Conservation (phyloP, 768 basidiomycete genomes). For the Collybia sordida region DNA sequence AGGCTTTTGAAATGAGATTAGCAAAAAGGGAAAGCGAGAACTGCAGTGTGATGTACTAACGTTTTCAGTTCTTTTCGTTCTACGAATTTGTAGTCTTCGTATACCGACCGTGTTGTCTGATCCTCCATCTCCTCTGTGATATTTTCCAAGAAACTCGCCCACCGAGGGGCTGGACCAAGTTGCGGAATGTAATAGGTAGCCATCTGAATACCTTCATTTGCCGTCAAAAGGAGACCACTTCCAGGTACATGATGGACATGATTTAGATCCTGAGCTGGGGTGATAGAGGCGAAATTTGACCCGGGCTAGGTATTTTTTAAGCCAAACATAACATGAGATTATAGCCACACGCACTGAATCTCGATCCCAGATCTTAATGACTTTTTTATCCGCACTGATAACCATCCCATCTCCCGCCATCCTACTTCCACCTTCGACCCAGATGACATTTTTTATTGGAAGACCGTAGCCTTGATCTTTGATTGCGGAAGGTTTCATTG, state of each 20-base stretch:
- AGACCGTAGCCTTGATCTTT: slow-evolving; percentile 98
- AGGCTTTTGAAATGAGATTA: slow-evolving; percentile 48
- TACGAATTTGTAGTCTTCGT: slow-evolving; percentile 98
- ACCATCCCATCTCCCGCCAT: slow-evolving; percentile 90
- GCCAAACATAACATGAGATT: too few relatives aligned
- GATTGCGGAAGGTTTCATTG: slow-evolving; percentile 74
- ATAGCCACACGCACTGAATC: slow-evolving; percentile 55
- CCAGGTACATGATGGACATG: slow-evolving; percentile 87
- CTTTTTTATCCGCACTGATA: slow-evolving; percentile 92
- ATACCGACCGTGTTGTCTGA: slow-evolving; percentile 72
- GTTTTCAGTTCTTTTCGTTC: slow-evolving; percentile 81
- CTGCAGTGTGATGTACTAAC: slow-evolving; percentile 43
- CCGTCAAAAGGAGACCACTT: slow-evolving; percentile 86
- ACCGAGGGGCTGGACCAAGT: slow-evolving; percentile 92
- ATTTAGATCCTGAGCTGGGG: slow-evolving; percentile 86
- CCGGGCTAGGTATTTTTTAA: slow-evolving; percentile 51
- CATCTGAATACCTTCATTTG: slow-evolving; percentile 98
- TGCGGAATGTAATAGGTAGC: slow-evolving; percentile 93
- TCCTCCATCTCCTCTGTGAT: slow-evolving; percentile 99
- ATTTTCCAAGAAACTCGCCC: slow-evolving; percentile 97
- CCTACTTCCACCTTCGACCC: slow-evolving; percentile 85
- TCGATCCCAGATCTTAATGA: slow-evolving; percentile 96
- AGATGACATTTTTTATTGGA: slow-evolving; percentile 78
- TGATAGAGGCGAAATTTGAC: slow-evolving; percentile 89
- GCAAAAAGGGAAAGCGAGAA: neutral